Conservation (phyloP, 2,329 filamentous ascomycete species). For the Arachnomyces sp. region DNA sequence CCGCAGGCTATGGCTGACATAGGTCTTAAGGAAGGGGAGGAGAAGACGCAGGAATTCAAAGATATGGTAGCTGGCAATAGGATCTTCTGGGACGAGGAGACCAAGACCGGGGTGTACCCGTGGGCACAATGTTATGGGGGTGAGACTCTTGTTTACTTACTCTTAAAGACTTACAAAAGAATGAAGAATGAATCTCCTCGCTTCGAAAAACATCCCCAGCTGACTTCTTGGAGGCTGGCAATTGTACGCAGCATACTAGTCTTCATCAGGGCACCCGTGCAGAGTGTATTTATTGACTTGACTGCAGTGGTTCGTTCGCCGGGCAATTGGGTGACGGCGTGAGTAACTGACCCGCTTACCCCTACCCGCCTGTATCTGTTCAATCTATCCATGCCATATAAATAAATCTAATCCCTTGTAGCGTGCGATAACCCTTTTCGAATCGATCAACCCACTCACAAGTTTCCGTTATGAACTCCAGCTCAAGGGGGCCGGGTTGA, state of each 20-base stretch:
- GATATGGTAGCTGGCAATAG: constrained; percentile 73
- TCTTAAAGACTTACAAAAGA: not conserved
- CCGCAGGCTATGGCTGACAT: constrained; percentile 69
- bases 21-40: constrained; percentile 62
- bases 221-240: constrained; percentile 36
- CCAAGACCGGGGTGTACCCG: constrained; percentile 71
- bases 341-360: constrained; percentile 17
- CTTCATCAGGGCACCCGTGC: not conserved
- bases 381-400: not conserved
- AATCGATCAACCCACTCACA: constrained; percentile 66
- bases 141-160: constrained; percentile 28
- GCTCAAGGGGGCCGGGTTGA: constrained; percentile 86
- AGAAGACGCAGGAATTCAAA: constrained; percentile 63
- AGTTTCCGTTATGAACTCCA: constrained; percentile 79
- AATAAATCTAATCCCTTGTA: constrained; percentile 13
- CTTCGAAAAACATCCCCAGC: not conserved
- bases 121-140: constrained; percentile 99
- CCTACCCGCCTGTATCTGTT: not conserved
- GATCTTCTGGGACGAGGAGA: constrained; percentile 63
- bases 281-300: constrained; percentile 27
- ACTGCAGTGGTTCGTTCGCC: constrained; percentile 69
- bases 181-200: not conserved
- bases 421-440: constrained; percentile 87
- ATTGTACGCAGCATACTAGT: constrained; percentile 30
- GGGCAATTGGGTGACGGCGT: constrained; percentile 86